Base-by-base conservation (phyloP, 768 basidiomycete species). In the Calvatia gigantea region DNA sequence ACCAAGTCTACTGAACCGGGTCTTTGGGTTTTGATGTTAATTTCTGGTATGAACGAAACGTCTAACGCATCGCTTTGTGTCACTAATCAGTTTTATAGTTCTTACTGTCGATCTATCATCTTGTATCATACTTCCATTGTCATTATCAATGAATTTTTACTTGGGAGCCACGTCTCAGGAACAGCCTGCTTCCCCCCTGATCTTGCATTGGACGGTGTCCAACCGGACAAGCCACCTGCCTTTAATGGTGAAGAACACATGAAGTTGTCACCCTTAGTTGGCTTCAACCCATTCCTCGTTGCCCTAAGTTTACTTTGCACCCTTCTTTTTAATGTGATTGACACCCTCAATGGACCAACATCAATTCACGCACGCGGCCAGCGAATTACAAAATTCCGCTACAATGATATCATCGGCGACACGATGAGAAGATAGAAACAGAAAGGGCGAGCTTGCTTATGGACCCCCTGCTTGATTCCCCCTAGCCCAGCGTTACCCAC, bases 1-100 rank as follows among this genome's bases (percentile, higher is more conserved):
- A 75, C 54, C 86, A 86, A 57, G 87, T 88, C 62, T 84, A 76
- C 23, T 84, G 79, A 50, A 84, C 66, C 3, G 82, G 68, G 52
- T 68, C 73, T 12, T 71, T 70, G 25, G 84, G 86, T 5, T 66
- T 66, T 45, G 76, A 81, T 59, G 44, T 60, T 63, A 6, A 61
- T 60, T 14, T 52, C n/a, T 37, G 21, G 14, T 45, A 38, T 51
- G 41, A 42, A 19, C 21, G 41, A 15, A 6, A 15, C 17, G 15
- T 23, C 41, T 42, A 11, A 9, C 41, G 21, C 11, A 4, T 17
- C 41, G 11, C 17, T 11, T 5, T 9, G 15, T 6, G 27, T 15
- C 23, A 19, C 25, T 46, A n/a, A 46, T 15, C n/a, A 25, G 43
- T 9, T 17, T n/a, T 28, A 0, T 46, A 46, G 44, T 31, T 28